These are phyloP conservation scores for Epichloe elymi DNA, from an alignment of 2,329 filamentous ascomycete genomes.

Conservation along the genomic window DNA sequence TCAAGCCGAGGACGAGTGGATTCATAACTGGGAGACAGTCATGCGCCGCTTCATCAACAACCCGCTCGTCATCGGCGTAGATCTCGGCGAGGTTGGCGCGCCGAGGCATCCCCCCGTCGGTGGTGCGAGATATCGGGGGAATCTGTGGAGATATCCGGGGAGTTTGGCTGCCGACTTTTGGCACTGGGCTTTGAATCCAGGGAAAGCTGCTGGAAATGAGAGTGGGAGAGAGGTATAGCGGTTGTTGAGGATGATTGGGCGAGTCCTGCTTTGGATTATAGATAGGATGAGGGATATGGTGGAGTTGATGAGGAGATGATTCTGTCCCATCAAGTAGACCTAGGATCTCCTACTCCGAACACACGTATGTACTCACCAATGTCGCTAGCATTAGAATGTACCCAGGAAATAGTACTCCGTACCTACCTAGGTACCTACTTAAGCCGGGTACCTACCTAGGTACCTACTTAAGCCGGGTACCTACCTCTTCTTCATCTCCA, in stretches of 20 bases:
- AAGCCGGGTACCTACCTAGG: too few relatives aligned
- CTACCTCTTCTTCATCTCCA: too few relatives aligned
- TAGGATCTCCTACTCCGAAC: too few relatives aligned
- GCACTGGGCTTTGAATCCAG: conserved; percentile 58
- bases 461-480: too few relatives aligned
- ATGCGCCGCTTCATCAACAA: conserved; percentile 47
- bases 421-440: too few relatives aligned
- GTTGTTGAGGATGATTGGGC: conserved; percentile 51
- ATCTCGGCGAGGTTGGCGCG: conserved; percentile 37
- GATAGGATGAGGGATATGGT: conserved; percentile 50
- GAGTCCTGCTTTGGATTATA: conserved; percentile 48
- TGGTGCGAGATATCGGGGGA: too few relatives aligned
- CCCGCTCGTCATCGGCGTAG: conserved; percentile 49
- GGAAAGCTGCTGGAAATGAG: conserved; percentile 44
- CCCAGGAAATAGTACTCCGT: too few relatives aligned
- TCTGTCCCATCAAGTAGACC: background rate
- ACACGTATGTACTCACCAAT: too few relatives aligned
- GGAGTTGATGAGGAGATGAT: conserved; percentile 31
- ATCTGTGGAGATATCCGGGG: conserved; percentile 13
- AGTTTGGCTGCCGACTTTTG: conserved; percentile 52
- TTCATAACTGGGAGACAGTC: conserved; percentile 51
- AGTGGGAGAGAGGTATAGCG: conserved; percentile 41
- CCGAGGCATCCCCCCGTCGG: too few relatives aligned
- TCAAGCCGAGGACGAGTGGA: conserved; percentile 54
- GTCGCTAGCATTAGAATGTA: too few relatives aligned